phyloP scores from a whole-genome alignment of 2,329 filamentous ascomycete species.

The Pestalotiopsis sp. region DNA sequence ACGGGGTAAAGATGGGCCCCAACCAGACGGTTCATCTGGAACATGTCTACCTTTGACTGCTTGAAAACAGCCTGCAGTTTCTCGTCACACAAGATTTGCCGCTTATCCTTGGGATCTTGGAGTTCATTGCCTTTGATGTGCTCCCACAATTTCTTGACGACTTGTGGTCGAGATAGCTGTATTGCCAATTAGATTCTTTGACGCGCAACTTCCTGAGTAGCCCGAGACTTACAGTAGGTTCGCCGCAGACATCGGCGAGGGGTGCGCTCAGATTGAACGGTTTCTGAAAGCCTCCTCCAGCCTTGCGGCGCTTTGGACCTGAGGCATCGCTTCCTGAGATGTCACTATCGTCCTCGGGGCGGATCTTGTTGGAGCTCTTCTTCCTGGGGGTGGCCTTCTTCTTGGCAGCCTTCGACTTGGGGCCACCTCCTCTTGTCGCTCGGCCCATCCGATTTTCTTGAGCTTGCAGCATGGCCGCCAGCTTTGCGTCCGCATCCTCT shows the following conservation, averaged over 20 bases:
- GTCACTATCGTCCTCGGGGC: slow-evolving; percentile 80
- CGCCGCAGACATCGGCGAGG: slow-evolving; percentile 68
- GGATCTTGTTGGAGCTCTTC: slow-evolving; percentile 77
- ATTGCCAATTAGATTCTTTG: slow-evolving; percentile 2
- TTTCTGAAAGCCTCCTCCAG: slow-evolving; percentile 92
- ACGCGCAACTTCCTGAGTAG: not conserved
- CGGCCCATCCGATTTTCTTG: slow-evolving; percentile 80
- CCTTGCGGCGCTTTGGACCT: slow-evolving; percentile 71
- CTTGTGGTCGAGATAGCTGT: slow-evolving; percentile 89
- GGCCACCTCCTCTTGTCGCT: slow-evolving; percentile 76
- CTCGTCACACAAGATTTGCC: slow-evolving; percentile 92
- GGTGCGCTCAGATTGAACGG: slow-evolving; percentile 74
- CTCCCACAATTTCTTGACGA: slow-evolving; percentile 94
- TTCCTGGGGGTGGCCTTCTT: slow-evolving; percentile 65
- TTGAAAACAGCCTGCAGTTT: slow-evolving; percentile 92
- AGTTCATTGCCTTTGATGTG: slow-evolving; percentile 89
- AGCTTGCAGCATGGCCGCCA: slow-evolving; percentile 87
- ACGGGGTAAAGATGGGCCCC: slow-evolving; percentile 86
- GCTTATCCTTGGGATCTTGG: slow-evolving; percentile 88
- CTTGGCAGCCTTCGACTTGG: slow-evolving; percentile 53
- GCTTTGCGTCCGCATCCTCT: slow-evolving; percentile 80
- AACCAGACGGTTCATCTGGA: slow-evolving; percentile 97
- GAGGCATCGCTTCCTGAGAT: slow-evolving; percentile 63
- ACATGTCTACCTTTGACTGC: slow-evolving; percentile 91
- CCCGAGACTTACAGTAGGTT: slow-evolving; percentile 59